Evolutionary conservation across 345 rosid species (phyloP).

Genomic region (Syzygium oleosum): DNA sequence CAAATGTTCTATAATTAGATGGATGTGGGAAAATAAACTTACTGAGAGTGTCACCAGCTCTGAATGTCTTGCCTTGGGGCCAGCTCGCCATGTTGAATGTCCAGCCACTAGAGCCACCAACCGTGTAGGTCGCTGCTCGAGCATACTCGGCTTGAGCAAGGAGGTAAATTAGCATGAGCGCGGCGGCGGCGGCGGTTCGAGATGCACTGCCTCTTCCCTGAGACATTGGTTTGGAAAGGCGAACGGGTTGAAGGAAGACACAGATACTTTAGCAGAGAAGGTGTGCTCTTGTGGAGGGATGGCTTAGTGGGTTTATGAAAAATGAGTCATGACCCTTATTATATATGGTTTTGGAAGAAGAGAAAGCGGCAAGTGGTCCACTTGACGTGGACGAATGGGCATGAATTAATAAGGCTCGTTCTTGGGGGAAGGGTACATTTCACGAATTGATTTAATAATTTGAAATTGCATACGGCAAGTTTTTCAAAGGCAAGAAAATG

Average conservation of each 20-base stretch:
- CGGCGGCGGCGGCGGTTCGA: not conserved
- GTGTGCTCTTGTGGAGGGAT: not conserved
- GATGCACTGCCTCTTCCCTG: slow-evolving; percentile 44
- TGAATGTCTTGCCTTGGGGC: slow-evolving; percentile 47
- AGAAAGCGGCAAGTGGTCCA: not conserved
- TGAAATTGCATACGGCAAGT: not conserved
- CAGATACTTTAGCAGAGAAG: not conserved
- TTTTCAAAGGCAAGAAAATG: not conserved
- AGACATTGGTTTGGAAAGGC: slow-evolving; percentile 6
- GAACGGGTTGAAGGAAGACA: not conserved
- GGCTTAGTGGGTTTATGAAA: not conserved
- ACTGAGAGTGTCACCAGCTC: slow-evolving; percentile 40
- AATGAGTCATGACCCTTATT: not conserved
- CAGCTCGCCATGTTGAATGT: slow-evolving; percentile 20
- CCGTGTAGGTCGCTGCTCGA: slow-evolving; percentile 23
- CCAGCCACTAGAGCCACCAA: slow-evolving; percentile 46
- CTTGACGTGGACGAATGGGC: not conserved
- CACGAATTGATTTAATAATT: not conserved
- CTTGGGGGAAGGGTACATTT: not conserved
- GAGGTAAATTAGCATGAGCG: slow-evolving; percentile 4
- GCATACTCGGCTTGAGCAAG: slow-evolving; percentile 3
- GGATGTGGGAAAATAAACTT: not conserved
- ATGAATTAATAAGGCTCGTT: not conserved
- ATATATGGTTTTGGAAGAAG: not conserved
- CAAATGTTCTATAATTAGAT: not conserved